Conservation (phyloP, 441 rosid species). For the Gossypium davidsonii region DNA sequence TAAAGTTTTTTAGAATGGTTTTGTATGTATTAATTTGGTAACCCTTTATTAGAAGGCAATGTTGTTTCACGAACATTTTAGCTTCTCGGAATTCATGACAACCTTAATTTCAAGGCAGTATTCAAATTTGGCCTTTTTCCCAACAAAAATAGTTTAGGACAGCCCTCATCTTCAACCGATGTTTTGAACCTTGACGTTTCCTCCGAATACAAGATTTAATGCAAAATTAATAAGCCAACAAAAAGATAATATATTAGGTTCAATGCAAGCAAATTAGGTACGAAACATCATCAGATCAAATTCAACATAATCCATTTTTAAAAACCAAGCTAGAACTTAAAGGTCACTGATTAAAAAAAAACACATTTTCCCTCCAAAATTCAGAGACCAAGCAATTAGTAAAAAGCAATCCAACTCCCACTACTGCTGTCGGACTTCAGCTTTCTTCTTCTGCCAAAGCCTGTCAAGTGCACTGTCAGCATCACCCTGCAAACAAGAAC, state of each 20-base stretch:
- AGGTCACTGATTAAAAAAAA: background rate
- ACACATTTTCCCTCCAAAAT: background rate
- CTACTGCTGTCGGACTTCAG: constrained; percentile 47
- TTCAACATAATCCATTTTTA: background rate
- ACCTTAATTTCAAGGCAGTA: no score
- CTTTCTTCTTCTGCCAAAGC: constrained; percentile 84
- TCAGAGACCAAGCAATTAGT: background rate
- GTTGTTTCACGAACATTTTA: no score
- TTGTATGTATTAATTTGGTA: no score
- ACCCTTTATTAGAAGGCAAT: no score
- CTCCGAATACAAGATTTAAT: background rate
- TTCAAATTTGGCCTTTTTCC: no score
- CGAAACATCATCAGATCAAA: background rate
- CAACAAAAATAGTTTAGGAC: no score
- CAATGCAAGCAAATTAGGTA: background rate
- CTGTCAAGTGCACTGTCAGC: constrained; percentile 84
- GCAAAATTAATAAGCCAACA: background rate
- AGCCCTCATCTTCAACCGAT: no score
- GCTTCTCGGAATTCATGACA: no score
- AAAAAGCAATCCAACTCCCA: background rate
- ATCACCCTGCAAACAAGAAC: constrained; percentile 52
- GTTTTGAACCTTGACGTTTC: background rate
- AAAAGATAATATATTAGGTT: background rate
- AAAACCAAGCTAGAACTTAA: background rate
- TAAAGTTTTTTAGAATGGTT: no score